These are phyloP conservation scores for Glebionis coronaria DNA, from an alignment of 129 eudicot species.

Conservation along the genomic window DNA sequence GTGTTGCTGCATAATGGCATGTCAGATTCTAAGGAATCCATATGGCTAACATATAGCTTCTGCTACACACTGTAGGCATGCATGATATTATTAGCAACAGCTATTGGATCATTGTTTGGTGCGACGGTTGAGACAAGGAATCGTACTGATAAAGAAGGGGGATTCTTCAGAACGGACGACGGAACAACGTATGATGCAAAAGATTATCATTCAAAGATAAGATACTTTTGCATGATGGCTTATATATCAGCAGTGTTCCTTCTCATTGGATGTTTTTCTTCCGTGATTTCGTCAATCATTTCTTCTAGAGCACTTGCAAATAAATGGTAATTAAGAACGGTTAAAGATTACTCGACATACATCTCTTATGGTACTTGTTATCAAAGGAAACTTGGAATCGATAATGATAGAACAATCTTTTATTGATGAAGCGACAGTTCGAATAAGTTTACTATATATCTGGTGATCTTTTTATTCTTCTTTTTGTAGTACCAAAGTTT, in stretches of 20 bases:
- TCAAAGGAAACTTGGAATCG: too few relatives aligned
- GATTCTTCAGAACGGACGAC: too few relatives aligned
- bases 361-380: too few relatives aligned
- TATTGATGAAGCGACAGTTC: too few relatives aligned
- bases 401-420: too few relatives aligned
- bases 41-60: too few relatives aligned
- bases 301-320: conserved; percentile 16
- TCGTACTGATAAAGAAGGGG: not conserved
- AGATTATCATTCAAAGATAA: conserved; percentile 8
- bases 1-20: too few relatives aligned
- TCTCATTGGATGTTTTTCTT: conserved; percentile 19
- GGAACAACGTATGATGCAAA: not conserved
- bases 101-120: conserved; percentile 18
- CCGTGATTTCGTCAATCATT: conserved; percentile 14
- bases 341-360: not conserved
- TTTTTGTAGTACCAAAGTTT: too few relatives aligned
- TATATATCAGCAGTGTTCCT: conserved; percentile 20
- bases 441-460: too few relatives aligned
- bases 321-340: conserved; percentile 6
- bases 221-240: conserved; percentile 10
- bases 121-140: conserved; percentile 23
- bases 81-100: conserved; percentile 19
- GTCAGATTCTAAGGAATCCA: not conserved
- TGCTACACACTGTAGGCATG: not conserved
- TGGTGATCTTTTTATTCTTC: too few relatives aligned